phyloP scores from a whole-genome alignment of 176 grass and related monocot genomes.

The Cenchrus fungigraminus region DNA sequence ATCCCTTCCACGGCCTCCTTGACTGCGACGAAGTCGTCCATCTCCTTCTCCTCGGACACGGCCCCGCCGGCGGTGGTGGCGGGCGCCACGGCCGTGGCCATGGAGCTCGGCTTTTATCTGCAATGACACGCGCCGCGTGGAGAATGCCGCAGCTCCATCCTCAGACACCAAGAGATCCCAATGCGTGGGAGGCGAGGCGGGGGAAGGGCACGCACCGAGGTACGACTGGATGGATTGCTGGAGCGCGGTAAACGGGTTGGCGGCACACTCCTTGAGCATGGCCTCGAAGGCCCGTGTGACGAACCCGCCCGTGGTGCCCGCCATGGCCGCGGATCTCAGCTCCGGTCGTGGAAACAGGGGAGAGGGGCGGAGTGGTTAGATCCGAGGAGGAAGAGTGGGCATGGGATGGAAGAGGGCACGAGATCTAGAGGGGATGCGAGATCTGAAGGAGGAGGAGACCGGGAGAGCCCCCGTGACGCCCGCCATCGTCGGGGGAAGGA shows the following conservation, averaged over 20 bases:
- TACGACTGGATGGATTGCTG: slow-evolving; percentile 89
- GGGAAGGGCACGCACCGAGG: slow-evolving; percentile 65
- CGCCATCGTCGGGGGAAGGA: no score
- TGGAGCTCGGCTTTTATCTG: slow-evolving; percentile 65
- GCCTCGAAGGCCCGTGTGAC: slow-evolving; percentile 96
- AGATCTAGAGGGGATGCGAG: slow-evolving; percentile 49
- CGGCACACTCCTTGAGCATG: slow-evolving; percentile 97
- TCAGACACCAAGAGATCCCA: slow-evolving; percentile 36
- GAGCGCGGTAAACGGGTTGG: slow-evolving; percentile 79
- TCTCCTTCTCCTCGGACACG: slow-evolving; percentile 30
- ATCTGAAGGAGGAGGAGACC: slow-evolving; percentile 32
- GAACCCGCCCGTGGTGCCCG: slow-evolving; percentile 89
- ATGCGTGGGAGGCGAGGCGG: slow-evolving; percentile 18
- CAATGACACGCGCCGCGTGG: slow-evolving; percentile 48
- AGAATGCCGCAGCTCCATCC: slow-evolving; percentile 6
- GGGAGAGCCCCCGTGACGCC: slow-evolving; percentile 9
- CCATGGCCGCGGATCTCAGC: slow-evolving; percentile 72
- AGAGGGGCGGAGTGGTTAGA: slow-evolving; percentile 44
- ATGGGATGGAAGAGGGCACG: slow-evolving; percentile 29
- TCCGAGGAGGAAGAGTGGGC: slow-evolving; percentile 52
- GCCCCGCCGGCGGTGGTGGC: slow-evolving; percentile 15
- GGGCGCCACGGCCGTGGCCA: slow-evolving; percentile 24
- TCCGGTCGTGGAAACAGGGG: slow-evolving; percentile 38
- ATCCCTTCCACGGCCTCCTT: slow-evolving; percentile 57
- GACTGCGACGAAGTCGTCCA: slow-evolving; percentile 46